phyloP scores from a whole-genome alignment of 306 rosid species.

The Casuarina cunninghamiana region DNA sequence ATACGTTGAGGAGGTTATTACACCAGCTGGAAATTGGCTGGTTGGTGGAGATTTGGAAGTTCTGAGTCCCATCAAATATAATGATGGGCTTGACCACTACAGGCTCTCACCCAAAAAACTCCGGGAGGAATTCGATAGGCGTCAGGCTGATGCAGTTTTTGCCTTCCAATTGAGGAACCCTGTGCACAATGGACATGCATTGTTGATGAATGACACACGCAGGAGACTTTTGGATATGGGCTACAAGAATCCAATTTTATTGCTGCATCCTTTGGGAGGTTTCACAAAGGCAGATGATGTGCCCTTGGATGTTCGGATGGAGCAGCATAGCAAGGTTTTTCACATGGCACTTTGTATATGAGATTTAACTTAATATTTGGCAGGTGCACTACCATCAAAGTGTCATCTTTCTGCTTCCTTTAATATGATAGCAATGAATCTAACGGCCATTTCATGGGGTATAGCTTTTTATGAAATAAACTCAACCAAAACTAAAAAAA shows the following conservation, averaged over 20 bases:
- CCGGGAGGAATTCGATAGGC: slow-evolving; percentile 79
- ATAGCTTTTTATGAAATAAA: neutral
- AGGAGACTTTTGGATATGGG: slow-evolving; percentile 84
- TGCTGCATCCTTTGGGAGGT: slow-evolving; percentile 99
- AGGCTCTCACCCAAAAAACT: slow-evolving; percentile 90
- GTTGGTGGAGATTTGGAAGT: slow-evolving; percentile 95
- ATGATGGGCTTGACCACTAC: slow-evolving; percentile 89
- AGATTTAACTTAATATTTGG: slow-evolving; percentile 1
- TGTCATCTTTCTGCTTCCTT: slow-evolving; percentile 7
- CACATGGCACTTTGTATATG: slow-evolving; percentile 17
- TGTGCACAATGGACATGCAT: slow-evolving; percentile 95
- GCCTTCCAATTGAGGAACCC: slow-evolving; percentile 97
- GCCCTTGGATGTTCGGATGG: slow-evolving; percentile 98
- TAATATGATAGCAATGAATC: slow-evolving; percentile 2
- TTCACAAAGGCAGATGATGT: slow-evolving; percentile 90
- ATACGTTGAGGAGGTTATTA: slow-evolving; percentile 76
- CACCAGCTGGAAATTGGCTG: slow-evolving; percentile 90
- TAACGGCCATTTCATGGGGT: slow-evolving; percentile 7
- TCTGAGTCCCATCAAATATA: slow-evolving; percentile 68
- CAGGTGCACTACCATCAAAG: neutral
- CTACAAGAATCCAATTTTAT: slow-evolving; percentile 78
- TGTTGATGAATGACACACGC: slow-evolving; percentile 94
- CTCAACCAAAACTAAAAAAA: neutral
- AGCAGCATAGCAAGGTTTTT: slow-evolving; percentile 96
- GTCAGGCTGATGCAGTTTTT: slow-evolving; percentile 91